Conservation (phyloP, 371 early-diverging fungal species). For the Lichtheimia hyalospora region DNA sequence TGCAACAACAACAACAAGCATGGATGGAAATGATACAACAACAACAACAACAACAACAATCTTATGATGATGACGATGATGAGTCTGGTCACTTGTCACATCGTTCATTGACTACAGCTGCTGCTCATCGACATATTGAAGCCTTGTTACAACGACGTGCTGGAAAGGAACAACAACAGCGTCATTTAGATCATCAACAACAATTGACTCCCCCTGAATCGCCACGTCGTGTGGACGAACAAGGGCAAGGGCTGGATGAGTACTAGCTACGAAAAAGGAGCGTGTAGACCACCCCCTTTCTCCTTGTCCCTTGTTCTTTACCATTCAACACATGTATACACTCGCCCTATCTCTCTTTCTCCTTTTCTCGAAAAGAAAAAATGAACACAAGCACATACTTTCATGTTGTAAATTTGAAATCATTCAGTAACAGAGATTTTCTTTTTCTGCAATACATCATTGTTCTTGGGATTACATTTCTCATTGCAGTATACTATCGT, state of each 20-base stretch:
- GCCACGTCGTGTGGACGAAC: slow-evolving; percentile 3
- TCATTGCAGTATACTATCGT: too few relatives aligned
- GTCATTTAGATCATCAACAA: slow-evolving; percentile 1
- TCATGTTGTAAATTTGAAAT: too few relatives aligned
- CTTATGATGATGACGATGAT: background rate
- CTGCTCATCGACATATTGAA: slow-evolving; percentile 1
- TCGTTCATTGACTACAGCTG: background rate
- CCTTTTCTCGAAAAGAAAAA: too few relatives aligned
- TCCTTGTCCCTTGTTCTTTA: too few relatives aligned
- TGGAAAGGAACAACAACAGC: background rate
- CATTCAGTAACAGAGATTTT: too few relatives aligned
- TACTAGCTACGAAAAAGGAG: too few relatives aligned
- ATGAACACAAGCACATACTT: too few relatives aligned
- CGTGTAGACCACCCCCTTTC: too few relatives aligned
- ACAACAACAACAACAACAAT: background rate
- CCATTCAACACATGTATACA: too few relatives aligned
- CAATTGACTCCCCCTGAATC: slow-evolving; percentile 11
- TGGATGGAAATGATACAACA: background rate
- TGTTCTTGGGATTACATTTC: too few relatives aligned
- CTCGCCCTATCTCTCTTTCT: too few relatives aligned
- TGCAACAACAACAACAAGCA: slow-evolving; percentile 4
- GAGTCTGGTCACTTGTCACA: slow-evolving; percentile 7
- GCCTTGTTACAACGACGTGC: background rate
- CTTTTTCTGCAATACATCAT: too few relatives aligned
- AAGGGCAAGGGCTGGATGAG: background rate